Percentiles rank a stretch among this genome's conserved stretches.
Conservation (phyloP, 2,329 filamentous ascomycete species). For the Bisporella sp. region DNA sequence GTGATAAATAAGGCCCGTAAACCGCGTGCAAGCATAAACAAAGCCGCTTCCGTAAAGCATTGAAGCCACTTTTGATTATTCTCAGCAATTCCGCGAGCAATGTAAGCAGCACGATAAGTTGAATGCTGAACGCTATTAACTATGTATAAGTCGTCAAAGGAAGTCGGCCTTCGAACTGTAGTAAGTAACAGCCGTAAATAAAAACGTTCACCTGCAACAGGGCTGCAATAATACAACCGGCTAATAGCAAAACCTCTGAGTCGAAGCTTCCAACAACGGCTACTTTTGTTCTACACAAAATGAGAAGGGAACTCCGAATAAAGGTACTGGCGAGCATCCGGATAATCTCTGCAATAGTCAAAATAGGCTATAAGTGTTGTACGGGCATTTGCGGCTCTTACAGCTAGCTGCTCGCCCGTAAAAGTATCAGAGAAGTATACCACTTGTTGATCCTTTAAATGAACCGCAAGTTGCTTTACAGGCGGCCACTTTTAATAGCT, state of each 20-base stretch:
- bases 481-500: conserved; percentile 6
- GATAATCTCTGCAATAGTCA: conserved; percentile 1
- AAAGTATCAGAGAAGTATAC: conserved; percentile 10
- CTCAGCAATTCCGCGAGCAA: conserved; percentile 1
- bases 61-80: conserved; percentile 4
- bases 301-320: conserved; percentile 5
- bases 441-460: conserved; percentile 1
- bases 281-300: conserved; percentile 1
- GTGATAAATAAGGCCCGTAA: background rate
- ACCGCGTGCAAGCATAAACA: background rate
- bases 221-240: conserved; percentile 5
- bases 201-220: background rate
- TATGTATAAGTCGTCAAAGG: conserved; percentile 5
- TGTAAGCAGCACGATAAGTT: conserved; percentile 3
- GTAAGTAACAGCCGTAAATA: conserved; percentile 7
- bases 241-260: background rate
- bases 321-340: background rate
- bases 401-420: background rate
- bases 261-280: background rate
- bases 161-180: background rate
- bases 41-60: background rate
- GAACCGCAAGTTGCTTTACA: conserved; percentile 3
- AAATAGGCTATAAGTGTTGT: conserved; percentile 7
- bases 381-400: background rate
- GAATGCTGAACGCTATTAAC: background rate